Evolutionary conservation across 768 basidiomycete genomes (phyloP).

Genomic region (Boletus sp.): DNA sequence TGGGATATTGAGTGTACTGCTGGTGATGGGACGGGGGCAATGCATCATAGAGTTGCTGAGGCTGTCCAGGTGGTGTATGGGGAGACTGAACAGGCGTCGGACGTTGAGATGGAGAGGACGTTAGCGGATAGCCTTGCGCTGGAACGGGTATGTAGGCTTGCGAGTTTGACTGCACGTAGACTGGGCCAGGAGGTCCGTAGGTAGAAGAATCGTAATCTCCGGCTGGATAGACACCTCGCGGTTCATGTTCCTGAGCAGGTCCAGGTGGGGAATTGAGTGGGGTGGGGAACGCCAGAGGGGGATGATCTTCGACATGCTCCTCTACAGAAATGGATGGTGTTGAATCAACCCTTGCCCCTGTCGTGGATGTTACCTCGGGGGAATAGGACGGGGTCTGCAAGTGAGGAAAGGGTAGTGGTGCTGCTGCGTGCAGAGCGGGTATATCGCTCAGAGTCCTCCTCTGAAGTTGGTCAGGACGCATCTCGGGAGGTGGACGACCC

Average conservation of each 20-base stretch:
- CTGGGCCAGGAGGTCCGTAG: constrained; percentile 5
- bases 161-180: constrained; percentile 8
- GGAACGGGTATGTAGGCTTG: constrained; percentile 8
- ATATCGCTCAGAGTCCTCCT: constrained; percentile 14
- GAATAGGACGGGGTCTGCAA: constrained; percentile 5
- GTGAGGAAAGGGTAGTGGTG: constrained; percentile 2
- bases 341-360: neutral
- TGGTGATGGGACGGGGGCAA: constrained; percentile 7
- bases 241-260: neutral
- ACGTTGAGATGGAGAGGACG: constrained; percentile 8
- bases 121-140: constrained; percentile 1
- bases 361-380: neutral
- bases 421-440: constrained; percentile 7
- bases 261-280: neutral
- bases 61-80: constrained; percentile 3
- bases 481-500: constrained; percentile 8
- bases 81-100: constrained; percentile 11
- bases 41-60: constrained; percentile 13
- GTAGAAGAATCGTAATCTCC: constrained; percentile 1
- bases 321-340: constrained; percentile 21
- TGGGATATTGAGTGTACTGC: constrained; percentile 16
- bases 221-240: neutral
- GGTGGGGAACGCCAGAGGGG: constrained; percentile 3
- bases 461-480: constrained; percentile 3
- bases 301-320: neutral